These are phyloP conservation scores for Rhizopus microsporus DNA, from an alignment of 371 early-diverging fungal genomes.

Conservation along the genomic window DNA sequence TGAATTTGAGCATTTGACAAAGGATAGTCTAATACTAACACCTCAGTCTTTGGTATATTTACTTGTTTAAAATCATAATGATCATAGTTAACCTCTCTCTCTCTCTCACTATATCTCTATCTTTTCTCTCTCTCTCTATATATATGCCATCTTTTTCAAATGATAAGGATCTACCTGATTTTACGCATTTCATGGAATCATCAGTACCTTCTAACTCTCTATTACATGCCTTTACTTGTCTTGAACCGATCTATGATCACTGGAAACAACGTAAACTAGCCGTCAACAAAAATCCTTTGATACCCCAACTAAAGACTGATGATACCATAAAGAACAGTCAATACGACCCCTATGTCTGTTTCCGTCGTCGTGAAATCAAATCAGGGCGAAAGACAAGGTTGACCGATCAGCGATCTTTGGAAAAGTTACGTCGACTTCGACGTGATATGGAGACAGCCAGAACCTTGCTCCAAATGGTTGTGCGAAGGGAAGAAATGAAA, in stretches of 20 bases:
- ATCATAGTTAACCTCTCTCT: slow-evolving; percentile 2
- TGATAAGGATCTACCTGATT: slow-evolving; percentile 35
- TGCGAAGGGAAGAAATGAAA: slow-evolving; percentile 75
- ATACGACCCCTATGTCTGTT: slow-evolving; percentile 93
- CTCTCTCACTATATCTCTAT: slow-evolving; percentile 9
- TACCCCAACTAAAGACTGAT: slow-evolving; percentile 65
- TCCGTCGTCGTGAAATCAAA: slow-evolving; percentile 91
- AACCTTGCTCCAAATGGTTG: slow-evolving; percentile 76
- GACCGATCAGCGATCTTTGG: slow-evolving; percentile 81
- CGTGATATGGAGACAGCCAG: slow-evolving; percentile 78
- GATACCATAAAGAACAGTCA: slow-evolving; percentile 68
- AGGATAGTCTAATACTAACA: background rate
- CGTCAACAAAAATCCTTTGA: slow-evolving; percentile 57
- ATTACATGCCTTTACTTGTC: slow-evolving; percentile 1
- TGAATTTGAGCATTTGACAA: slow-evolving; percentile 67
- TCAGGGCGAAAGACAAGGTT: slow-evolving; percentile 85
- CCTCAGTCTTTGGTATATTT: background rate
- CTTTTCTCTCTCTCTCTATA: too few relatives aligned
- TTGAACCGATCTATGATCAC: slow-evolving; percentile 33
- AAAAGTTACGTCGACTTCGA: slow-evolving; percentile 80
- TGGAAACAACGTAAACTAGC: slow-evolving; percentile 38
- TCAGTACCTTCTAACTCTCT: slow-evolving; percentile 17
- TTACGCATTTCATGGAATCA: slow-evolving; percentile 37
- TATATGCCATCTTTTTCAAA: too few relatives aligned
- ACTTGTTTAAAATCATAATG: background rate